These are phyloP conservation scores for Oryza meridionalis DNA, from an alignment of 176 grass and related monocot species.

Conservation along the genomic window DNA sequence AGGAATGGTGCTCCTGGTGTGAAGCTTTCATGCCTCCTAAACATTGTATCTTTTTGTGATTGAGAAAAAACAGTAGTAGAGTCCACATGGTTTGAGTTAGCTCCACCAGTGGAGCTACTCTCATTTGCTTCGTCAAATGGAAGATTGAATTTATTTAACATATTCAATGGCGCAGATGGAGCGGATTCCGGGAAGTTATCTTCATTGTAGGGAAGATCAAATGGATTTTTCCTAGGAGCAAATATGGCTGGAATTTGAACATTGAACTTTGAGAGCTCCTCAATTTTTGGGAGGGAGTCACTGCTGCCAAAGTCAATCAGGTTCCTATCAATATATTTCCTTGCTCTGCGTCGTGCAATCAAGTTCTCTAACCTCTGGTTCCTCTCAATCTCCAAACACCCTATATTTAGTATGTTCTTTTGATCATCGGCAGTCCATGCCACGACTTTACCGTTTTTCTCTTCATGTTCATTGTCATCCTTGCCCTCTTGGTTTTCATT, in stretches of 20 bases:
- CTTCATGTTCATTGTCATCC: neutral
- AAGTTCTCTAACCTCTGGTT: constrained; percentile 61
- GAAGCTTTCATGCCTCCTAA: constrained; percentile 74
- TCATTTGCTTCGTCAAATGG: constrained; percentile 31
- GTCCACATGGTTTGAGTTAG: constrained; percentile 31
- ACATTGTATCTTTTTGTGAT: constrained; percentile 41
- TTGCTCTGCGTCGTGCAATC: constrained; percentile 50
- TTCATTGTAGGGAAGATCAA: constrained; percentile 59
- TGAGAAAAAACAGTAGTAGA: constrained; percentile 21
- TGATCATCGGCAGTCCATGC: constrained; percentile 68
- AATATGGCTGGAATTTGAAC: constrained; percentile 52
- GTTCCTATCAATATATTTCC: constrained; percentile 50
- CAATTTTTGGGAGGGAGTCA: constrained; percentile 40
- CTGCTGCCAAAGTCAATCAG: constrained; percentile 44
- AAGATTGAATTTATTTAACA: constrained; percentile 48
- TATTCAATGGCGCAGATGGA: constrained; percentile 47
- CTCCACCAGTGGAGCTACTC: constrained; percentile 30
- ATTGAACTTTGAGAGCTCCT: constrained; percentile 52
- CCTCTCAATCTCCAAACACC: constrained; percentile 57
- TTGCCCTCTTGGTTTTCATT: constrained; percentile 28
- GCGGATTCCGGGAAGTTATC: constrained; percentile 67
- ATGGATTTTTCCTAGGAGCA: constrained; percentile 58
- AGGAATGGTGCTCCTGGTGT: constrained; percentile 55
- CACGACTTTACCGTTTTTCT: constrained; percentile 41
- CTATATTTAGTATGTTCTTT: constrained; percentile 56